These are phyloP conservation scores for Ascochyta viciae-villosae DNA, from an alignment of 2,329 filamentous ascomycete species.

Conservation along the genomic window DNA sequence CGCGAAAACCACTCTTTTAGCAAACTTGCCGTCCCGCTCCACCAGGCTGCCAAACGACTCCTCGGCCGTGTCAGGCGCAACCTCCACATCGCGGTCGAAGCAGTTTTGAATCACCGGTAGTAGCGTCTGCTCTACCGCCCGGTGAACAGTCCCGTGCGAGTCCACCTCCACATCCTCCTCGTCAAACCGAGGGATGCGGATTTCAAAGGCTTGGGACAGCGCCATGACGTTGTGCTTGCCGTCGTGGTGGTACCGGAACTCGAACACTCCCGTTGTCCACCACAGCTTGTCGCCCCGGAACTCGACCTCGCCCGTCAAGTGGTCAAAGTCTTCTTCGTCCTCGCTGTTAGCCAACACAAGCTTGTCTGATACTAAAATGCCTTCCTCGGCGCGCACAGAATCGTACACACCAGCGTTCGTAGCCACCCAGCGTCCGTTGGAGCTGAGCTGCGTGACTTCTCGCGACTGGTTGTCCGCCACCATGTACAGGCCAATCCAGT, in stretches of 20 bases:
- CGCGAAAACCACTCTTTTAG: slow-evolving; percentile 88
- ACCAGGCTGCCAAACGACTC: slow-evolving; percentile 86
- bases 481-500: slow-evolving; percentile 97
- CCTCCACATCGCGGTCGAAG: slow-evolving; percentile 88
- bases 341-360: slow-evolving; percentile 56
- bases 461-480: slow-evolving; percentile 91
- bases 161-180: slow-evolving; percentile 71
- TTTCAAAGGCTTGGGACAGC: slow-evolving; percentile 91
- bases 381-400: slow-evolving; percentile 74
- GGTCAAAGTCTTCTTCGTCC: slow-evolving; percentile 61
- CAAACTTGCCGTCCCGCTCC: slow-evolving; percentile 87
- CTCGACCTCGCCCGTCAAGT: slow-evolving; percentile 79
- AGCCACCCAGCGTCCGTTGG: slow-evolving; percentile 87
- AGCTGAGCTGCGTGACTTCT: slow-evolving; percentile 82
- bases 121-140: slow-evolving; percentile 76
- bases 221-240: slow-evolving; percentile 93
- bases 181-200: slow-evolving; percentile 81
- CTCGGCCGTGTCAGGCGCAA: slow-evolving; percentile 79
- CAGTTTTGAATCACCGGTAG: slow-evolving; percentile 89
- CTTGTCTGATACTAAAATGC: slow-evolving; percentile 75
- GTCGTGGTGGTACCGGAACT: slow-evolving; percentile 96
- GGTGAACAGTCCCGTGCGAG: slow-evolving; percentile 67
- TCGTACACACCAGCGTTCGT: slow-evolving; percentile 81
- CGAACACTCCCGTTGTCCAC: slow-evolving; percentile 96
- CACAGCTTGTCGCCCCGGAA: slow-evolving; percentile 94